Percentiles rank a stretch among this genome's conserved stretches.
These are phyloP conservation scores for Porpolomopsis calyptriformis DNA, from an alignment of 768 basidiomycete species.

Conservation along the genomic window DNA sequence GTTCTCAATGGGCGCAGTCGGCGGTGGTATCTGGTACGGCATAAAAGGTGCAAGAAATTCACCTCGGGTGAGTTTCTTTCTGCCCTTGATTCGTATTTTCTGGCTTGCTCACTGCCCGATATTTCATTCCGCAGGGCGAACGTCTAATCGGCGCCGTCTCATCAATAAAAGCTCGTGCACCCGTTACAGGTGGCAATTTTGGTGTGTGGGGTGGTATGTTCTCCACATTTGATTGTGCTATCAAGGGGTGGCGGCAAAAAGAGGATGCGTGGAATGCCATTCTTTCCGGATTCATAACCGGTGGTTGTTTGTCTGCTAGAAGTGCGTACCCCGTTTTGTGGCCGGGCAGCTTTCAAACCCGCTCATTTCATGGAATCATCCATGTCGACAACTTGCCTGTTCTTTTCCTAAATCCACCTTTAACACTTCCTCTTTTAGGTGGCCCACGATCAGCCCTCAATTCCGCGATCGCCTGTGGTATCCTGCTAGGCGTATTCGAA, in stretches of 20 bases:
- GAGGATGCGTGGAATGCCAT: conserved; percentile 99
- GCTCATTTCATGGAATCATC: too few species aligned
- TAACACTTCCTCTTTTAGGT: conserved; percentile 36
- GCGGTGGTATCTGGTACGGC: conserved; percentile 97
- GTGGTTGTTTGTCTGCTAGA: conserved; percentile 88
- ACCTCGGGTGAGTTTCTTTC: conserved; percentile 55
- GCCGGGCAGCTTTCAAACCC: too few species aligned
- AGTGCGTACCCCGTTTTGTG: conserved; percentile 61
- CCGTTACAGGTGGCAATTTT: conserved; percentile 96
- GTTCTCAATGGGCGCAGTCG: conserved; percentile 95
- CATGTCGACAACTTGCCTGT: too few species aligned
- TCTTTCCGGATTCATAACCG: conserved; percentile 96
- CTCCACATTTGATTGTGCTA: conserved; percentile 95
- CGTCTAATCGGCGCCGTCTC: conserved; percentile 88
- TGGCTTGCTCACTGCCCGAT: conserved; percentile 7
- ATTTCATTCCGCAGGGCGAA: conserved; percentile 56
- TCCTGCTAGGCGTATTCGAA: conserved; percentile 88
- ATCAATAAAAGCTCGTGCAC: conserved; percentile 95
- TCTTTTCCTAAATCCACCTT: not conserved
- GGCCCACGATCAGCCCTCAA: conserved; percentile 85
- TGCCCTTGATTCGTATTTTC: not conserved
- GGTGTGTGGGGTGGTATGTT: conserved; percentile 97
- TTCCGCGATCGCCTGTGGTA: conserved; percentile 93
- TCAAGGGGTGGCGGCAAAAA: conserved; percentile 94
- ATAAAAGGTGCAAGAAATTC: conserved; percentile 97